Evolutionary conservation across 2,329 filamentous ascomycete species (phyloP), one percentile per base, ranked within the genome.

Genomic region (Rutstroemia sp.): DNA sequence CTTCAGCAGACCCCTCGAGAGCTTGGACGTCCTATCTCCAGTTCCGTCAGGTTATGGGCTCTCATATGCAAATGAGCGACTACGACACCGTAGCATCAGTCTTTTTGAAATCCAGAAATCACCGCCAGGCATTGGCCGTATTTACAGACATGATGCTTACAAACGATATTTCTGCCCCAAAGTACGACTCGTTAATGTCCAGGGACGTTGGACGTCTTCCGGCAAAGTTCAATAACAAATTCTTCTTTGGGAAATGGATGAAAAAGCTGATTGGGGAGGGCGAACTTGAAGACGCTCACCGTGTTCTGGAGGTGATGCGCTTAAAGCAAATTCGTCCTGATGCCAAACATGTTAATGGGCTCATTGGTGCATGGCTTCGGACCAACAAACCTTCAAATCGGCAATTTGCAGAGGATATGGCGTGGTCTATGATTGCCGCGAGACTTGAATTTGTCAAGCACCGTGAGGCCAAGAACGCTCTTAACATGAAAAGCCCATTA

Each of bases 211-310:
- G 25, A 6, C 7, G 25, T 2, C 67, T 86, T 19, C 83, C 83
- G 4, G 68, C 71, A 12, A 70, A 69, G 37, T 78, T 80, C 54
- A 73, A 77, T 47, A 94, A 95, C 70, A 85, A 86, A 61, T 92
- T 90, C 71, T 89, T 96, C 71, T 87, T 91, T 62, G 88, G 86
- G 37, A 92, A 90, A 65, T 96, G 91, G 92, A 79, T 95, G 66
- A 92, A 92, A 71, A 83, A 87, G 50, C 80, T 95, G 8, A 87
- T 95, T 56, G 86, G 85, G 16, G 81, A 85, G 57, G 84, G 83
- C 2, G 81, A 90, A 61, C 72, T 88, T 14, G 80, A 87, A 56
- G 87, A 86, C 2, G 89, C 90, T 3, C 77, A 81, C 52, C 81
- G 82, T 58, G 88, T 95, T 8, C 75, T 94, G 27, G 79, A 87